Evolutionary conservation across 352 stramenopile species (phyloP), one percentile per base, ranked within the genome.

Genomic region (Globisporangium uncinulatum): DNA sequence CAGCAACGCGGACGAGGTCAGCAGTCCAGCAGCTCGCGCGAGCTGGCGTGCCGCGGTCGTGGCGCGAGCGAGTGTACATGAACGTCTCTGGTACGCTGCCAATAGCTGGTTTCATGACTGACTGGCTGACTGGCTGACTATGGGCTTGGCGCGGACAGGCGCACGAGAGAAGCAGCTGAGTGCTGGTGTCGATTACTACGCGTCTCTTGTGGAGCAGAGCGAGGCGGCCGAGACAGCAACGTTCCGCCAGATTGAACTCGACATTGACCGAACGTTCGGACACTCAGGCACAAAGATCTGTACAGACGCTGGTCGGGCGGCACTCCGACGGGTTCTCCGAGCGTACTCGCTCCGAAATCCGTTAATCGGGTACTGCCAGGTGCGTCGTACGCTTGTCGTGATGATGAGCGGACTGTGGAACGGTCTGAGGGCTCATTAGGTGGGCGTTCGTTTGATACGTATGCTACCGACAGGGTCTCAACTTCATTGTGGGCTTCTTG

Each of bases 401-500:
- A 37, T 15, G 11, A 29, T 1, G 24, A 29, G 24, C 4, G 24
- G 24, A 29, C 24, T 29, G 24, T 29, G 24, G 4, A 29, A 29
- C 24, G 24, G 24, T 29, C 24, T 1, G 24, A 29, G 24, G 24
- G 36, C 6, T 17, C 31, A 55, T 4, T 29, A 4, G 2, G 24
- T 29, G 24, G 24, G 24, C 24, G 24, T 29, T 29, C 24, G 24
- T 1, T 29, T 29, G 24, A 4, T 4, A 29, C 24, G 24, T 29
- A 29, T 29, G 29, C 21, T 21, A 39, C 34, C 34, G 34, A 39
- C 34, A 84, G 69, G 83, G 83, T 42, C 55, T 96, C 32, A 96
- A 96, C 55, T 96, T 94, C 66, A 87, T 96, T 44, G 87, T 91
- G n/a, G 87, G 77, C 8, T 91, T 95, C 61, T 58, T 96, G 34